Conservation (phyloP, 2,329 filamentous ascomycete genomes). For the Pseudogymnoascus sp. region DNA sequence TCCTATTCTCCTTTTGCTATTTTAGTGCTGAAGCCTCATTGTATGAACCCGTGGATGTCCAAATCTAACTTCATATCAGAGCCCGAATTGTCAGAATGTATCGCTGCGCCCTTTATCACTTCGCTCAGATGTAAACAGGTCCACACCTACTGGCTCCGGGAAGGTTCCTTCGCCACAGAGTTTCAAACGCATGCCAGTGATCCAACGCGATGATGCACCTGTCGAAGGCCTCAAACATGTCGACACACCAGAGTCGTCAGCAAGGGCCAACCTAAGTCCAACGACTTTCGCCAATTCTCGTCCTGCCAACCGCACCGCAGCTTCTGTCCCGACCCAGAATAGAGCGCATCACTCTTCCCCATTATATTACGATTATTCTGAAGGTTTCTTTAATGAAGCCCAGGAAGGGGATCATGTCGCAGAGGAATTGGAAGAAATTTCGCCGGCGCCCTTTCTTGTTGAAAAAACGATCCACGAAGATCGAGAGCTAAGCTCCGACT, state of each 20-base stretch:
- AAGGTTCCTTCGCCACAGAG: background rate
- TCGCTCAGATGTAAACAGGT: conserved; percentile 25
- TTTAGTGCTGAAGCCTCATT: background rate
- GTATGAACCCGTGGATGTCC: background rate
- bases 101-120: conserved; percentile 18
- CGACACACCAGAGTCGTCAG: background rate
- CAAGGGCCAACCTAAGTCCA: background rate
- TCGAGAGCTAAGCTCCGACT: conserved; percentile 20
- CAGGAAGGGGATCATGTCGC: background rate
- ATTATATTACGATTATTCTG: conserved; percentile 31
- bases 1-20: background rate
- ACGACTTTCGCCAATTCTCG: background rate
- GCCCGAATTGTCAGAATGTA: background rate
- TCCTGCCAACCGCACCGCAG: background rate
- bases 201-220: background rate
- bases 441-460: conserved; percentile 24
- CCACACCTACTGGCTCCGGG: conserved; percentile 19
- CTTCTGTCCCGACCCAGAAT: background rate
- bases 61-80: background rate
- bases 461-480: conserved; percentile 27
- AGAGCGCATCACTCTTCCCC: conserved; percentile 19
- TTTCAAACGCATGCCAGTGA: background rate
- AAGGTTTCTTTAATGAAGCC: conserved; percentile 26
- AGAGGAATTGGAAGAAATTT: conserved; percentile 15
- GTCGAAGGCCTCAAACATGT: background rate